Evolutionary conservation across 306 rosid species (phyloP).

Genomic region (Vigna angularis): DNA sequence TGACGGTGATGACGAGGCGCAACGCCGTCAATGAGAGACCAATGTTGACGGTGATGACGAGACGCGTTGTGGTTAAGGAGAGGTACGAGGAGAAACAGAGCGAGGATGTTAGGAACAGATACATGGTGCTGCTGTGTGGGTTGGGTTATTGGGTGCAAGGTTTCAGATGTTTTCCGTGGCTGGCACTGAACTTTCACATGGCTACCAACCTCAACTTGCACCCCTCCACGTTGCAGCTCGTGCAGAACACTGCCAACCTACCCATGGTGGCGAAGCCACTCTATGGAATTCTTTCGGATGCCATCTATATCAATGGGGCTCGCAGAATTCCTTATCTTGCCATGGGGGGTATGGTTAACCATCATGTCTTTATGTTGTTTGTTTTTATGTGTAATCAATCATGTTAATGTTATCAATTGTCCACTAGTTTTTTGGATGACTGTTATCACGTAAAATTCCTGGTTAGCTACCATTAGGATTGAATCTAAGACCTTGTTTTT

Average conservation of each 20-base stretch:
- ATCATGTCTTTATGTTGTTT: conserved; percentile 9
- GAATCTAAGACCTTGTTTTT: too few relatives aligned
- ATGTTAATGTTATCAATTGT: too few relatives aligned
- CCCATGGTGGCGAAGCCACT: conserved; percentile 96
- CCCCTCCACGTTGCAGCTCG: conserved; percentile 79
- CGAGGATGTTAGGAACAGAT: conserved; percentile 33
- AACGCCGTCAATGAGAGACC: conserved; percentile 36
- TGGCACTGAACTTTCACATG: conserved; percentile 87
- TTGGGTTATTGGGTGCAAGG: conserved; percentile 94
- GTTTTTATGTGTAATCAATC: not conserved
- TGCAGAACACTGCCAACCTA: conserved; percentile 71
- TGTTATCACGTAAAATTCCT: too few relatives aligned
- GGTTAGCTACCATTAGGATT: too few relatives aligned
- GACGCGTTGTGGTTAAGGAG: conserved; percentile 26
- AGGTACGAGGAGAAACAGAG: conserved; percentile 39
- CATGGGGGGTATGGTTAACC: conserved; percentile 68
- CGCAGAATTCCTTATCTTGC: conserved; percentile 80
- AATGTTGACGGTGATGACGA: conserved; percentile 35
- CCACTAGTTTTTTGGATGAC: too few relatives aligned
- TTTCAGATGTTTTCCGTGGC: conserved; percentile 93
- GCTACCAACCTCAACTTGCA: conserved; percentile 64
- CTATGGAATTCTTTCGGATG: conserved; percentile 83
- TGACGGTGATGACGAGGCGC: conserved; percentile 40
- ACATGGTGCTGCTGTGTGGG: conserved; percentile 73
- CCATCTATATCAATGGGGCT: conserved; percentile 74